phyloP scores from a whole-genome alignment of 352 stramenopile species.

The Elongisporangium anandrum region DNA sequence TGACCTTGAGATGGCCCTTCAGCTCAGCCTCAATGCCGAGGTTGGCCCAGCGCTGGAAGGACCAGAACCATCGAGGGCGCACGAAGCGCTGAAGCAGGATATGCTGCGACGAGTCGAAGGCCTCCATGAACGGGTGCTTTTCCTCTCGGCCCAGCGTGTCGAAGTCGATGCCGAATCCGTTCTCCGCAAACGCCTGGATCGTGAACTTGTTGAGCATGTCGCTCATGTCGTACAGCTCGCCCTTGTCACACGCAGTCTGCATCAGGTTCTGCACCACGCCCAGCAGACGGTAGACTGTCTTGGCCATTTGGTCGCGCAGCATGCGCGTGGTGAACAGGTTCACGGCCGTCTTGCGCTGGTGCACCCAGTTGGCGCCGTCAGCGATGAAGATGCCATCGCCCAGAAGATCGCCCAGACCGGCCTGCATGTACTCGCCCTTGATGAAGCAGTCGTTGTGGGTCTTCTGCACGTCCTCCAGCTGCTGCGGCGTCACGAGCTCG shows the following conservation, averaged over 20 bases:
- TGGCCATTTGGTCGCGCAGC: conserved; percentile 45
- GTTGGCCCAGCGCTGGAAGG: conserved; percentile 30
- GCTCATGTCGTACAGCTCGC: conserved; percentile 13
- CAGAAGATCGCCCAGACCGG: conserved; percentile 55
- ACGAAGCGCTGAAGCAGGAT: conserved; percentile 31
- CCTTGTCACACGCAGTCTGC: conserved; percentile 17
- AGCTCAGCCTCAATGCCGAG: conserved; percentile 26
- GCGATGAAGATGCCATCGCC: conserved; percentile 71
- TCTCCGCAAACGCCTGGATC: conserved; percentile 70
- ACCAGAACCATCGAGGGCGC: conserved; percentile 43
- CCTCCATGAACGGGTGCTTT: conserved; percentile 27
- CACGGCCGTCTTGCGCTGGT: conserved; percentile 82
- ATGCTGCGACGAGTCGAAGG: conserved; percentile 34
- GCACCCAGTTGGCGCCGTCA: conserved; percentile 66
- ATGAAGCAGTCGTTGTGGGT: conserved; percentile 74
- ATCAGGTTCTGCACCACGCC: neutral
- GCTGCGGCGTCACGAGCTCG: conserved; percentile 31
- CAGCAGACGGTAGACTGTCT: conserved; percentile 18
- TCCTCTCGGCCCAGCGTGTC: conserved; percentile 25
- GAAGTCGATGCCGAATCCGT: conserved; percentile 69
- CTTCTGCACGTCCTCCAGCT: conserved; percentile 57
- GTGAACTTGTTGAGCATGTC: conserved; percentile 35
- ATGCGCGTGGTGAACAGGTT: conserved; percentile 81
- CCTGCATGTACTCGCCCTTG: conserved; percentile 42
- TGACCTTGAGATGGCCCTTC: conserved; percentile 12